Evolutionary conservation across 2,329 filamentous ascomycete genomes (phyloP).

Genomic region (Myriosclerotinia scirpicola): DNA sequence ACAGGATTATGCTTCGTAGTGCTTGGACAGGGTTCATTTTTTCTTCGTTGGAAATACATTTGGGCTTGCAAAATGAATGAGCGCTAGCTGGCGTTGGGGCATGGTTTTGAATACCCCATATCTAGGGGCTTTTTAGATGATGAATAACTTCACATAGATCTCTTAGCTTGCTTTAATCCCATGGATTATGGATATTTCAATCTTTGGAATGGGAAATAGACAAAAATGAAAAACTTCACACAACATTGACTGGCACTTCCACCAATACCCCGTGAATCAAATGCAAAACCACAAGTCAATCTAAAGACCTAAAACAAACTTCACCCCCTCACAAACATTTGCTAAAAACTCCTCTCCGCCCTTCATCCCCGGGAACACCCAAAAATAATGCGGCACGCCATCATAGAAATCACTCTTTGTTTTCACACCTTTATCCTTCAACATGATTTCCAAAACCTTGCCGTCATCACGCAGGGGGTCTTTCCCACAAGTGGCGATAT

Average conservation of each 20-base stretch:
- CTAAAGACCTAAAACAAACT: conserved; percentile 7
- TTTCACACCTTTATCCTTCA: conserved; percentile 36
- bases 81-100: conserved; percentile 14
- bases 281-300: not conserved
- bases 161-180: not conserved
- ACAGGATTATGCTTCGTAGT: not conserved
- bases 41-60: not conserved
- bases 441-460: conserved; percentile 35
- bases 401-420: conserved; percentile 37
- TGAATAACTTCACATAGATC: not conserved
- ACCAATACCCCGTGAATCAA: not conserved
- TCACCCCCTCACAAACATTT: conserved; percentile 10
- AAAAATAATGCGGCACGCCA: conserved; percentile 41
- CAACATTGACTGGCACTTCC: not conserved
- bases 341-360: conserved; percentile 7
- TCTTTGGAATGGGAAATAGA: not conserved
- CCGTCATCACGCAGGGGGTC: conserved; percentile 25
- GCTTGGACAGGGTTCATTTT: not conserved
- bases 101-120: not conserved
- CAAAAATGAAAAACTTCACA: not conserved
- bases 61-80: not conserved
- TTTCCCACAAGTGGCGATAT: conserved; percentile 11
- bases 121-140: not conserved
- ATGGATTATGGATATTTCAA: not conserved
- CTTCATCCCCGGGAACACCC: conserved; percentile 1